Conservation (phyloP, 805 yeast species). For the Saccharomycopsis malanga region DNA sequence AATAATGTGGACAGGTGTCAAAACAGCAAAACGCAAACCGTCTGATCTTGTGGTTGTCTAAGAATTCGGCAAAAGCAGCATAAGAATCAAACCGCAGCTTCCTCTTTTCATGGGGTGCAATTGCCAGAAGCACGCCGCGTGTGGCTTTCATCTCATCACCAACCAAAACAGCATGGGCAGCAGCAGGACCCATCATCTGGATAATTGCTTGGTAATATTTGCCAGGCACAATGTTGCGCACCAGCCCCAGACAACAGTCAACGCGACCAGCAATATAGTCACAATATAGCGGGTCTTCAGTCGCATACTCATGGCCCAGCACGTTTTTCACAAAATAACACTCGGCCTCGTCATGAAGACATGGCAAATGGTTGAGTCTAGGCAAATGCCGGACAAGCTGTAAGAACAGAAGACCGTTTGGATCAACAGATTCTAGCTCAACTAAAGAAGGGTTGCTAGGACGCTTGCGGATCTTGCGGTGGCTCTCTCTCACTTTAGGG, state of each 20-base stretch:
- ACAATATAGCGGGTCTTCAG: no score
- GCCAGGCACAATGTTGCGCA: no score
- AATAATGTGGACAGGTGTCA: constrained; percentile 13
- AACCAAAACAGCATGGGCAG: not conserved
- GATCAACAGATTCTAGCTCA: no score
- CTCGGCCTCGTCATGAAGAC: constrained; percentile 11
- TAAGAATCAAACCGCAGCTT: constrained; percentile 5
- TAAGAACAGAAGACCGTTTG: not conserved
- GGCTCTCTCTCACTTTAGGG: no score
- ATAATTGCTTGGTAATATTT: not conserved
- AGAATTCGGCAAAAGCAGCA: constrained; percentile 8
- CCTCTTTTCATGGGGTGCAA: constrained; percentile 3
- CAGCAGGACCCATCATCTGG: not conserved
- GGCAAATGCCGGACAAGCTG: not conserved
- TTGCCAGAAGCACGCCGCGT: not conserved
- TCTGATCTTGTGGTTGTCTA: constrained; percentile 6
- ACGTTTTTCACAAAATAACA: no score
- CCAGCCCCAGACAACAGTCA: no score
- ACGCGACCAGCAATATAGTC: no score
- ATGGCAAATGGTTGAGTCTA: constrained; percentile 2
- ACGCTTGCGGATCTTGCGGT: no score
- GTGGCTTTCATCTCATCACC: not conserved
- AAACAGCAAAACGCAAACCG: constrained; percentile 17
- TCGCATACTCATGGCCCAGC: no score
- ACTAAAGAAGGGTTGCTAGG: no score